Evolutionary conservation across 108 stramenopile genomes (phyloP).

Genomic region (Schizochytrium sp.): DNA sequence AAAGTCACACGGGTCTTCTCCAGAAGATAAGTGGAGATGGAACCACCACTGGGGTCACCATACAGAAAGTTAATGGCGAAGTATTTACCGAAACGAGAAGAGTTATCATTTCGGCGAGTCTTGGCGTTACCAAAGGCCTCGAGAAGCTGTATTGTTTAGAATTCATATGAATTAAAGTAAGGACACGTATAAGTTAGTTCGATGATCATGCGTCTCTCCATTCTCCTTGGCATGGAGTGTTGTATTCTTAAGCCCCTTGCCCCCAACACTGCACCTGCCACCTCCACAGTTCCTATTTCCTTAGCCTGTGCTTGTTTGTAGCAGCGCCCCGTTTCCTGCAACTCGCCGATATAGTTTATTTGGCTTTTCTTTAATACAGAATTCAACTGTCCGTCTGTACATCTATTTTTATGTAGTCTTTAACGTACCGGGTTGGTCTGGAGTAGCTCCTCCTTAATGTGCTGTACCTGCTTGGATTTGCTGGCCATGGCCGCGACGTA

Average conservation of each 20-base stretch:
- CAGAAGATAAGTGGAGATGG: slow-evolving; percentile 66
- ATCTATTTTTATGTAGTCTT: background rate
- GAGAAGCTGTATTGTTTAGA: slow-evolving; percentile 73
- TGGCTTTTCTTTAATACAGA: too few relatives aligned
- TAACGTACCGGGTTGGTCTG: slow-evolving; percentile 13
- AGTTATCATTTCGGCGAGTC: slow-evolving; percentile 80
- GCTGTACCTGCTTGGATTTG: slow-evolving; percentile 29
- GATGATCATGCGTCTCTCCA: too few relatives aligned
- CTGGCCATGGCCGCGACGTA: slow-evolving; percentile 62
- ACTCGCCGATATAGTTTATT: too few relatives aligned
- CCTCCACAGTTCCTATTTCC: too few relatives aligned
- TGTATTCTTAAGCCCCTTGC: too few relatives aligned
- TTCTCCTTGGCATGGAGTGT: too few relatives aligned
- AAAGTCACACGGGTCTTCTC: slow-evolving; percentile 67
- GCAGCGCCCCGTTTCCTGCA: too few relatives aligned
- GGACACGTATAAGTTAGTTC: too few relatives aligned
- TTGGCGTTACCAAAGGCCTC: slow-evolving; percentile 99
- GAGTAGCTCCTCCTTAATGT: slow-evolving; percentile 45
- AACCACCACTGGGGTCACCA: slow-evolving; percentile 57
- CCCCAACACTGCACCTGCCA: too few relatives aligned
- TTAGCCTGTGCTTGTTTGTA: too few relatives aligned
- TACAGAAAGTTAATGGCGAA: slow-evolving; percentile 64
- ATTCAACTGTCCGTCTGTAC: too few relatives aligned
- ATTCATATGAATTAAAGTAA: too few relatives aligned
- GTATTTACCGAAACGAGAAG: slow-evolving; percentile 67